Evolutionary conservation across 2,329 filamentous ascomycete genomes (phyloP).

Genomic region (Alternaria gansuensis): DNA sequence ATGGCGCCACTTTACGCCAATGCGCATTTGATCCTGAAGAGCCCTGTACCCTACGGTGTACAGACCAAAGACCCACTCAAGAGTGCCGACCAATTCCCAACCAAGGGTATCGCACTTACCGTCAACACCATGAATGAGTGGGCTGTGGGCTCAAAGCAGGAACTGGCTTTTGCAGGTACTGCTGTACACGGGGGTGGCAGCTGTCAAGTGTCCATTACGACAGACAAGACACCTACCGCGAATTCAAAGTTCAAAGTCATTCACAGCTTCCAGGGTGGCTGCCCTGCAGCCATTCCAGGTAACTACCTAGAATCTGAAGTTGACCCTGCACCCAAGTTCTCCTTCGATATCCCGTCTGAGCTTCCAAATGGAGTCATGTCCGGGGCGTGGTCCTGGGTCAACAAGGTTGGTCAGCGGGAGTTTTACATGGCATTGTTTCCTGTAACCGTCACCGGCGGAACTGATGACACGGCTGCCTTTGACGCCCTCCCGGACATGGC

Average conservation of each 20-base stretch:
- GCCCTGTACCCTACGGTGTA: constrained; percentile 70
- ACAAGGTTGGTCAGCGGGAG: constrained; percentile 86
- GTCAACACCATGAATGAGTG: constrained; percentile 67
- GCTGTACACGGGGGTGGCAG: constrained; percentile 90
- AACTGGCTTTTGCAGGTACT: constrained; percentile 72
- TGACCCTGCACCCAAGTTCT: not conserved
- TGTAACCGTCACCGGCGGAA: constrained; percentile 67
- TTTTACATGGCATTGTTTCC: constrained; percentile 79
- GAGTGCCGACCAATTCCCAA: too few relatives aligned
- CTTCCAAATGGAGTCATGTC: constrained; percentile 78
- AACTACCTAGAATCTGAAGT: too few relatives aligned
- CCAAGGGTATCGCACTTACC: constrained; percentile 38
- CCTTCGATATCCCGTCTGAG: constrained; percentile 67
- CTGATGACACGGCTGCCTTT: constrained; percentile 63
- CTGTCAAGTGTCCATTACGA: constrained; percentile 85
- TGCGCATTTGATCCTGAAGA: constrained; percentile 78
- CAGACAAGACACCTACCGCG: constrained; percentile 73
- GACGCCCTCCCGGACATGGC: constrained; percentile 74
- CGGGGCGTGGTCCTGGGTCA: constrained; percentile 92
- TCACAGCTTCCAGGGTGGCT: constrained; percentile 85
- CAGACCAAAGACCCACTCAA: too few relatives aligned
- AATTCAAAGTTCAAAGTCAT: constrained; percentile 84
- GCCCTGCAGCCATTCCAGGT: constrained; percentile 60
- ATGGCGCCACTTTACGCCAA: constrained; percentile 64
- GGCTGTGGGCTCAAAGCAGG: constrained; percentile 67